phyloP scores from a whole-genome alignment of 116 monocot species.

The Cymodocea nodosa region DNA sequence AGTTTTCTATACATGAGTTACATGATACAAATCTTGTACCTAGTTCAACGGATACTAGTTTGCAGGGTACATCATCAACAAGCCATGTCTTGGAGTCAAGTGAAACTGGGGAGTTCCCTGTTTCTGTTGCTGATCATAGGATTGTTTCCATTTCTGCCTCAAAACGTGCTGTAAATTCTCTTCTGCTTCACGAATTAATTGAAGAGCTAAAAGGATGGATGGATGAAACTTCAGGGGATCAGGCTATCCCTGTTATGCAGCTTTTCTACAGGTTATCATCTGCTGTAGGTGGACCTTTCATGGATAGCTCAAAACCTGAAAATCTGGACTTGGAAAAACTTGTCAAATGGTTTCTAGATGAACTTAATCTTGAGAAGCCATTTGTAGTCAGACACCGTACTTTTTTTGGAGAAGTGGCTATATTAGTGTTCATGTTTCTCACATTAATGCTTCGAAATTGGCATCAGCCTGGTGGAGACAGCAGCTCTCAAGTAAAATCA shows the following conservation, averaged over 20 bases:
- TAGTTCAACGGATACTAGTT: constrained; percentile 26
- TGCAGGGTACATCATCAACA: constrained; percentile 42
- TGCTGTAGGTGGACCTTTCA: constrained; percentile 94
- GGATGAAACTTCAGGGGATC: constrained; percentile 60
- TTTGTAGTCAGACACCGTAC: constrained; percentile 52
- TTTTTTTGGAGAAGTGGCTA: constrained; percentile 67
- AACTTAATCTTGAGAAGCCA: constrained; percentile 62
- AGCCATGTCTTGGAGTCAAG: constrained; percentile 51
- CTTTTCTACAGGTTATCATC: constrained; percentile 93
- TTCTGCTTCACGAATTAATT: constrained; percentile 66
- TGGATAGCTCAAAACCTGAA: constrained; percentile 84
- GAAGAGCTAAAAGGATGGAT: constrained; percentile 92
- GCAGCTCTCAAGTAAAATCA: constrained; percentile 41
- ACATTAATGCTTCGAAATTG: constrained; percentile 97
- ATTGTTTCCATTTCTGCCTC: constrained; percentile 94
- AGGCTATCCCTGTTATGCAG: constrained; percentile 92
- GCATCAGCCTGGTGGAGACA: constrained; percentile 87
- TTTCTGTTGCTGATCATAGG: constrained; percentile 35
- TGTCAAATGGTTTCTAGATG: constrained; percentile 83
- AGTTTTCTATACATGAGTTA: constrained; percentile 75
- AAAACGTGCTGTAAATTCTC: constrained; percentile 82
- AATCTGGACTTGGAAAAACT: constrained; percentile 80
- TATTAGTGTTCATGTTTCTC: constrained; percentile 93
- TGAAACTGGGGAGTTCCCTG: constrained; percentile 47
- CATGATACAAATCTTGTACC: constrained; percentile 46